Percentiles rank a stretch among this genome's conserved stretches.
Conservation (phyloP, 371 early-diverging fungal genomes). For the Saksenaea vasiformis region DNA sequence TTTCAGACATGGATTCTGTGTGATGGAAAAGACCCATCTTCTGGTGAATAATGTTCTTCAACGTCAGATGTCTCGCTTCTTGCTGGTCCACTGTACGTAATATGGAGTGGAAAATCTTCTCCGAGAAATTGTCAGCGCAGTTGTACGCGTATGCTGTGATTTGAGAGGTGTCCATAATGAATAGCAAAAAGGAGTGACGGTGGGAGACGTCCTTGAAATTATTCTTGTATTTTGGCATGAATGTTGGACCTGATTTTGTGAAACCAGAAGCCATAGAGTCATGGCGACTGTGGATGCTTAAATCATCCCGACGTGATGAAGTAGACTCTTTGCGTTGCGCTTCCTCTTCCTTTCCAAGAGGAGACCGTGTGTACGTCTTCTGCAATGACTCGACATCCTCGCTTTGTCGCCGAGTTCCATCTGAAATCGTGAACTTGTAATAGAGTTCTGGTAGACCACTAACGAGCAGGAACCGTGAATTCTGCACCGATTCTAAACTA, state of each 20-base stretch:
- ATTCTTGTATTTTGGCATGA: conserved; percentile 21
- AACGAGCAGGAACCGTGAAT: conserved; percentile 47
- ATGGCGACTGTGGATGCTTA: conserved; percentile 36
- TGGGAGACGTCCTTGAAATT: conserved; percentile 18
- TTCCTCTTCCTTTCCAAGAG: conserved; percentile 15
- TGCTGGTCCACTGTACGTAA: conserved; percentile 26
- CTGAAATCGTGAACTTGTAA: conserved; percentile 28
- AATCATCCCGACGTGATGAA: conserved; percentile 22
- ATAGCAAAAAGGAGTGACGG: conserved; percentile 58
- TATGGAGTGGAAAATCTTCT: conserved; percentile 53
- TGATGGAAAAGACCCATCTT: conserved; percentile 75
- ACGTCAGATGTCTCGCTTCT: conserved; percentile 48
- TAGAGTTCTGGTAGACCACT: conserved; percentile 57
- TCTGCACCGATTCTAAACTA: conserved; percentile 6
- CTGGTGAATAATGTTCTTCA: conserved; percentile 66
- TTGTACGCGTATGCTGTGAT: conserved; percentile 72
- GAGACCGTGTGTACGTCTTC: conserved; percentile 10
- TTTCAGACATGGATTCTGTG: conserved; percentile 31
- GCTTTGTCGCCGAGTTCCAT: conserved; percentile 39
- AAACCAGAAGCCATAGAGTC: conserved; percentile 40
- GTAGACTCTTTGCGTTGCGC: conserved; percentile 3
- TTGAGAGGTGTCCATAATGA: conserved; percentile 51
- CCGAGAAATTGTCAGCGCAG: conserved; percentile 56
- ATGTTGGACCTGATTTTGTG: conserved; percentile 25
- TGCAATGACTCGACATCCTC: conserved; percentile 42